Evolutionary conservation across 2,329 filamentous ascomycete species (phyloP), one percentile per base, ranked within the genome.

Genomic region (Pseudogymnoascus destructans): DNA sequence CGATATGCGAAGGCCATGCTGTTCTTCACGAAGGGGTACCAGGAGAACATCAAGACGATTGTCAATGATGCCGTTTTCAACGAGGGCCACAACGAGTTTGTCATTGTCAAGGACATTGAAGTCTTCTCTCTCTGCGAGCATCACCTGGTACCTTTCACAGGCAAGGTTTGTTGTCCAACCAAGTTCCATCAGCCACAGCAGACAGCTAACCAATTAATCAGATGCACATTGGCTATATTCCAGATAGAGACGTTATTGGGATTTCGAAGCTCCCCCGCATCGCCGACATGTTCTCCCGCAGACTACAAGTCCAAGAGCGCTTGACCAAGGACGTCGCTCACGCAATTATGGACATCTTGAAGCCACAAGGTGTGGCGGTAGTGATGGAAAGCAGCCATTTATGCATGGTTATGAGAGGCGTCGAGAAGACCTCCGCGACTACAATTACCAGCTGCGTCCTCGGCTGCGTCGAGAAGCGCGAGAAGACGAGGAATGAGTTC

Each of bases 171-270:
- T 42, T 56, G 40, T 7, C 35, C n/a, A 42, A 13, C 3, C 23
- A 27, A 25, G 35, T 40, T 35, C 10, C 7, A 23, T 36, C 9
- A n/a, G 11, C 21, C 23, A 56, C 10, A 40, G 5, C 19, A 55
- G 32, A 58, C 58, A 36, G 61, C 61, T 62, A 55, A 64, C 59
- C 42, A 52, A 23, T 55, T 5, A 13, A 3, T 40, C 64, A 95
- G 89, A 97, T 98, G 89, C 93, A 98, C 74, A 97, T 98, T 66
- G 93, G 91, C 60, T 98, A 98, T 73, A 97, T 98, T 63, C 93
- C 93, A 27, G 84, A 85, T 67, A 82, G 90, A 69, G 84, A 91
- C 60, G 91, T 98, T 57, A 89, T 98, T 62, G 93, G 93, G 55
- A 85, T 98, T 57, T 96, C 91, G 30, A 98, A 98, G 72, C 80